A percentile compares a stretch with the other conserved stretches of the same genome.
These are phyloP conservation scores for Nannochloropsis oceanica DNA, from an alignment of 108 stramenopile genomes.

Conservation along the genomic window DNA sequence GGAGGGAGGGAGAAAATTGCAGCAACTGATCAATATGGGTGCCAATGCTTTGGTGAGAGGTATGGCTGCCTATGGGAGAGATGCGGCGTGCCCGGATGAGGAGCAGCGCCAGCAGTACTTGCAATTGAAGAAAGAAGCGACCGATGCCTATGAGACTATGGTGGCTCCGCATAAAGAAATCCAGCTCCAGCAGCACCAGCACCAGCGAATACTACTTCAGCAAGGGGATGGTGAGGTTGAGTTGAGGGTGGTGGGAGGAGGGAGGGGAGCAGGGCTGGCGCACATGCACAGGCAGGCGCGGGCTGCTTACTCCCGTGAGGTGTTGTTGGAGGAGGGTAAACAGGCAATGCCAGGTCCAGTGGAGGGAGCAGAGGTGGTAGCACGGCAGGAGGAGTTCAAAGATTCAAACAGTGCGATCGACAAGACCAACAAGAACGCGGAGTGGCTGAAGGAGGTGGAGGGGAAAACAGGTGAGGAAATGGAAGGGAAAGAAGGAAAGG, in stretches of 20 bases:
- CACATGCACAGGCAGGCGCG: not conserved
- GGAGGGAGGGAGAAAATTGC: not conserved
- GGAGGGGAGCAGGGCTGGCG: not conserved
- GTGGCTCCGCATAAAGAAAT: no score
- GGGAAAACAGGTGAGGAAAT: not conserved
- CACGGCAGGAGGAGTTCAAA: not conserved
- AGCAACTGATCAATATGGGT: not conserved
- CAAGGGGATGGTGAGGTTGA: not conserved
- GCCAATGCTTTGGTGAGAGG: not conserved
- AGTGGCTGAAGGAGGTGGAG: not conserved
- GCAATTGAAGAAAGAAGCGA: not conserved
- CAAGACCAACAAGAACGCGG: not conserved
- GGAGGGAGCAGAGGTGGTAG: not conserved
- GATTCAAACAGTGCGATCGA: not conserved
- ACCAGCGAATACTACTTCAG: not conserved
- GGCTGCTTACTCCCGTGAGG: not conserved
- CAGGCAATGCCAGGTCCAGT: not conserved
- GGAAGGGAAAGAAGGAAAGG: no score
- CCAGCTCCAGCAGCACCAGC: not conserved
- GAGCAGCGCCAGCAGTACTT: not conserved
- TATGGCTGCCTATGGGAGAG: not conserved
- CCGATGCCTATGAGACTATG: not conserved
- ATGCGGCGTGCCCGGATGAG: not conserved
- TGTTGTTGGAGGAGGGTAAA: not conserved
- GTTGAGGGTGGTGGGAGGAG: not conserved